Percentiles rank a stretch among this genome's conserved stretches.
Conservation (phyloP, 495 filamentous ascomycete species). For the Pseudoneurospora amorphoporcata region DNA sequence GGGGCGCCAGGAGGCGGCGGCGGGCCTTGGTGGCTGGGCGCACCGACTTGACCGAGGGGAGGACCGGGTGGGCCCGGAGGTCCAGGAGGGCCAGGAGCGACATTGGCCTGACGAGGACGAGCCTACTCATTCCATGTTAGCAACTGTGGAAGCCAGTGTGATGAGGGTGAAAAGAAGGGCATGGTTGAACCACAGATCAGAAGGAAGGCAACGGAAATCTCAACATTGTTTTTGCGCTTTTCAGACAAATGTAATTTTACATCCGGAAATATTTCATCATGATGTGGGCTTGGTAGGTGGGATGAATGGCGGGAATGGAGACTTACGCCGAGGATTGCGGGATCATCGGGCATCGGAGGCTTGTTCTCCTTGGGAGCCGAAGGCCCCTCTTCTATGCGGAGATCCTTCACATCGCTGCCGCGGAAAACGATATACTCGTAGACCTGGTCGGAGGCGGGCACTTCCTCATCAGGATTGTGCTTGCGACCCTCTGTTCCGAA, state of each 20-base stretch:
- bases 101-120: constrained; percentile 27
- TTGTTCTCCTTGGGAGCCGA: constrained; percentile 55
- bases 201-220: constrained; percentile 99
- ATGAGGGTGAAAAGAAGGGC: not conserved
- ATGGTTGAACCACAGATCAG: constrained; percentile 45
- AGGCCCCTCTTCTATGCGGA: constrained; percentile 75
- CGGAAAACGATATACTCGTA: constrained; percentile 99
- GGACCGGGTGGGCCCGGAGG: constrained; percentile 8
- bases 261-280: constrained; percentile 86
- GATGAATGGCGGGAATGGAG: not conserved
- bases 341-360: constrained; percentile 82
- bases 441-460: constrained; percentile 67
- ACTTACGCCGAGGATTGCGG: constrained; percentile 96
- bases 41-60: constrained; percentile 17
- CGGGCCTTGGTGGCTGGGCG: constrained; percentile 22
- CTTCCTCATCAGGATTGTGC: constrained; percentile 65
- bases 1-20: constrained; percentile 13
- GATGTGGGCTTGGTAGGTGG: constrained; percentile 3
- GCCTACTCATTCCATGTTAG: constrained; percentile 25
- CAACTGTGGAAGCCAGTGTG: constrained; percentile 1
- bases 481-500: constrained; percentile 88
- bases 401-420: constrained; percentile 96
- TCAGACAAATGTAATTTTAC: constrained; percentile 67
- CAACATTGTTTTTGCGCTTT: constrained; percentile 78
- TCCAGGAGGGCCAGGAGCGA: constrained; percentile 28